A percentile compares a stretch with the other conserved stretches of the same genome.
Evolutionary conservation across 169 alveolate species (phyloP).

Genomic region (Theileria parva): DNA sequence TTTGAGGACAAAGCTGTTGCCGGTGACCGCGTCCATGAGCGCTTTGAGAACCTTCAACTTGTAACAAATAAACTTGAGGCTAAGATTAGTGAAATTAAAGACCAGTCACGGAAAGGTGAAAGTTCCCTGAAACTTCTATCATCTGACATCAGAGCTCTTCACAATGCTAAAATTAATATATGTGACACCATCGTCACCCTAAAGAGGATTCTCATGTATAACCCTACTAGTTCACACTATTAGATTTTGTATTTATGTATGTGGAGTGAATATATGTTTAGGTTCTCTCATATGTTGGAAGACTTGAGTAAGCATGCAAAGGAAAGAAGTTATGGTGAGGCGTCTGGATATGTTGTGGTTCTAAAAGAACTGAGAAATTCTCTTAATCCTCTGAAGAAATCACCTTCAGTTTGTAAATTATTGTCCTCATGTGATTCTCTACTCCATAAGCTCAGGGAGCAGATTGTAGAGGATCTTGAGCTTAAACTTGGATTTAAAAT

Average conservation of each 20-base stretch:
- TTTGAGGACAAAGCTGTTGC: conserved; percentile 55
- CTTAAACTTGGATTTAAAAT: conserved; percentile 28
- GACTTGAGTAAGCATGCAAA: conserved; percentile 44
- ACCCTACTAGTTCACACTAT: background rate
- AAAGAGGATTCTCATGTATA: conserved; percentile 49
- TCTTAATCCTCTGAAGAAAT: conserved; percentile 36
- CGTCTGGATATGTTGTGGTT: conserved; percentile 49
- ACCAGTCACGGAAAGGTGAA: conserved; percentile 42
- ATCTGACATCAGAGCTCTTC: conserved; percentile 56
- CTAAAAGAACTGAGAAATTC: conserved; percentile 34
- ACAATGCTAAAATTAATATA: conserved; percentile 57
- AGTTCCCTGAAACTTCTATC: conserved; percentile 55
- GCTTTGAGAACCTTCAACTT: conserved; percentile 53
- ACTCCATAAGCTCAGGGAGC: conserved; percentile 50
- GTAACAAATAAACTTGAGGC: conserved; percentile 58
- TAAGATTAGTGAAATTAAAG: conserved; percentile 40
- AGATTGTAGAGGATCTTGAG: conserved; percentile 52
- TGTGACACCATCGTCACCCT: conserved; percentile 52
- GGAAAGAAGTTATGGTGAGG: conserved; percentile 42
- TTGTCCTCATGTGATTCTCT: conserved; percentile 34
- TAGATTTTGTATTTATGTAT: background rate
- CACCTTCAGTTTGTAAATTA: conserved; percentile 55
- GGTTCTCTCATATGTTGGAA: conserved; percentile 55
- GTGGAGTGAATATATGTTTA: background rate
- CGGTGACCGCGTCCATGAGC: conserved; percentile 49